phyloP scores from a whole-genome alignment of 2,329 filamentous ascomycete species.

The Ramularia endophylla region DNA sequence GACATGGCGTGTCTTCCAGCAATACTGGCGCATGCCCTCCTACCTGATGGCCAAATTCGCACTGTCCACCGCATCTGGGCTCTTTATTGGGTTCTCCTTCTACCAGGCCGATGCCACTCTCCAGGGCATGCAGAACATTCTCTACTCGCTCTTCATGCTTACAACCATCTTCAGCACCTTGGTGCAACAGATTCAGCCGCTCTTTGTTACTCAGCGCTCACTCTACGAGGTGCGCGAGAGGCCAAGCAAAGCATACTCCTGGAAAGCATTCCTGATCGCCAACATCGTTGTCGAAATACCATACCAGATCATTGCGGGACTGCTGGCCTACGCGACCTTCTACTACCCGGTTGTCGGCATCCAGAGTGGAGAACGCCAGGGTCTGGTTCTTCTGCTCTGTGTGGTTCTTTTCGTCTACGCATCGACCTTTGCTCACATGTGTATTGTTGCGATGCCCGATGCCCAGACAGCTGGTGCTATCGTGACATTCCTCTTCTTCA shows the following conservation, averaged over 20 bases:
- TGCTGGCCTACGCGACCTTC: constrained; percentile 60
- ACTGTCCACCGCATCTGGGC: constrained; percentile 45
- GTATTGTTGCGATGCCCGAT: constrained; percentile 63
- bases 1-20: constrained; percentile 39
- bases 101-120: constrained; percentile 32
- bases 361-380: constrained; percentile 50
- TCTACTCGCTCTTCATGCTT: constrained; percentile 49
- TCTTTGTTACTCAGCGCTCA: constrained; percentile 53
- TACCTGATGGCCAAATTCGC: constrained; percentile 54
- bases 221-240: constrained; percentile 57
- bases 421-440: constrained; percentile 67
- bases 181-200: constrained; percentile 54
- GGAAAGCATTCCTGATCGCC: constrained; percentile 65
- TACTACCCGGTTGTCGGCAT: constrained; percentile 52
- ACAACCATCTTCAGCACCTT: constrained; percentile 37
- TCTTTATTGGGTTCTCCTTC: constrained; percentile 46
- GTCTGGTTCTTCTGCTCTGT: constrained; percentile 59
- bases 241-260: constrained; percentile 66
- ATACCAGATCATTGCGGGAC: constrained; percentile 56
- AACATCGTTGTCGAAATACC: constrained; percentile 69
- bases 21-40: constrained; percentile 40
- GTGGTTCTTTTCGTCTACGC: constrained; percentile 66
- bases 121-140: constrained; percentile 41
- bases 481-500: constrained; percentile 42
- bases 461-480: constrained; percentile 62